A percentile compares a stretch with the other conserved stretches of the same genome.
Conservation (phyloP, 169 alveolate genomes). For the Plasmodium fragile region DNA sequence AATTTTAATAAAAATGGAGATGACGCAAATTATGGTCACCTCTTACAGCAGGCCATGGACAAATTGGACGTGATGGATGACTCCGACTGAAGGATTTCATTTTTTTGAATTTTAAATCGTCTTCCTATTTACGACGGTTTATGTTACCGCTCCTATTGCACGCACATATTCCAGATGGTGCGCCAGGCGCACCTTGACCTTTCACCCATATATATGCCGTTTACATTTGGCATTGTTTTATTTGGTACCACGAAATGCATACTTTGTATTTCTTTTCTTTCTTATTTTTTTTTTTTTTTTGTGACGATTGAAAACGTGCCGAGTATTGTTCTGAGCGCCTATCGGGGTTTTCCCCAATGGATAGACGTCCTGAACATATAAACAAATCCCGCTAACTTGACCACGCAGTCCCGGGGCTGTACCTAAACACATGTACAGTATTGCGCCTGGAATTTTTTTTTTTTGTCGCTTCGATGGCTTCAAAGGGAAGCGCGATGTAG, state of each 20-base stretch:
- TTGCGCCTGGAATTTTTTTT: neutral
- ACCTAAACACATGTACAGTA: neutral
- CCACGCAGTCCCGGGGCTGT: neutral
- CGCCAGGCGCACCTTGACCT: neutral
- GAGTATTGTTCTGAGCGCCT: neutral
- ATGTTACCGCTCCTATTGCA: neutral
- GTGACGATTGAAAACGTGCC: neutral
- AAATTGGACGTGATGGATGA: slow-evolving; percentile 68
- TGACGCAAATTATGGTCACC: slow-evolving; percentile 57
- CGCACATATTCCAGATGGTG: neutral
- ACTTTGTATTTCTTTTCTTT: neutral
- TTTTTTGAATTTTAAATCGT: slow-evolving; percentile 12
- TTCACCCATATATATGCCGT: neutral
- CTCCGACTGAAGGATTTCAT: slow-evolving; percentile 45
- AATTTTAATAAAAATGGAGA: slow-evolving; percentile 20
- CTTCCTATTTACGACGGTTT: neutral
- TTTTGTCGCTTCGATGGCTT: neutral
- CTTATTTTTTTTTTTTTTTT: neutral
- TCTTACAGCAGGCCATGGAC: slow-evolving; percentile 45
- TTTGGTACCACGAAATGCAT: neutral
- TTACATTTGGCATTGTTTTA: neutral
- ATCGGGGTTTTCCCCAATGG: neutral
- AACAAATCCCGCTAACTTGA: neutral
- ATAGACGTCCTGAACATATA: neutral
- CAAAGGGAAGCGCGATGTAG: neutral